Conservation (phyloP, 78 protist species). For the Creolimax fragrantissima region DNA sequence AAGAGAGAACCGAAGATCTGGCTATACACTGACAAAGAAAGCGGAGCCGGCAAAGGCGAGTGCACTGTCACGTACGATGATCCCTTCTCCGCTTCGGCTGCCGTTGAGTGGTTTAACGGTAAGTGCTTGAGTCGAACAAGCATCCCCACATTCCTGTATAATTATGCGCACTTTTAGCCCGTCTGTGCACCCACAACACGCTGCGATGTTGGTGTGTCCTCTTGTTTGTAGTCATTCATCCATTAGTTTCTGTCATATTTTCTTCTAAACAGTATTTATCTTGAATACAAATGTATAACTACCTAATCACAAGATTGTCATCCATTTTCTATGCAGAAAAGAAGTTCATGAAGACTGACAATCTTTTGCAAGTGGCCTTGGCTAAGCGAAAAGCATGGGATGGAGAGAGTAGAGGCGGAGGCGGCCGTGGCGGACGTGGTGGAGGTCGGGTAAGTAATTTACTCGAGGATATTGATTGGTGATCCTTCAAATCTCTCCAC, state of each 20-base stretch:
- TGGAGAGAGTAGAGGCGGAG: slow-evolving; percentile 11
- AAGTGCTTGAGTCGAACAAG: not conserved
- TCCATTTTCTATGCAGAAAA: too few relatives aligned
- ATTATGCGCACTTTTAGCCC: not conserved
- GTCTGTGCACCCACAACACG: too few relatives aligned
- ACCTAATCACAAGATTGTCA: too few relatives aligned
- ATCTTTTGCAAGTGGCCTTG: not conserved
- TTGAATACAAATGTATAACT: too few relatives aligned
- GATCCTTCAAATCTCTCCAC: too few relatives aligned
- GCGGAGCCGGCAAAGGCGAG: slow-evolving; percentile 17
- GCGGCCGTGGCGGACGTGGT: slow-evolving; percentile 17
- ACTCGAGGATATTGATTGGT: too few relatives aligned
- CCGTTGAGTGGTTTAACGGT: slow-evolving; percentile 22
- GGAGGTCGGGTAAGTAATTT: not conserved
- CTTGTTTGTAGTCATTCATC: too few relatives aligned
- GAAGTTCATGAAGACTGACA: not conserved
- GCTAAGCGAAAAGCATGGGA: not conserved
- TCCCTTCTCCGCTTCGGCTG: not conserved
- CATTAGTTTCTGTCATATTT: too few relatives aligned
- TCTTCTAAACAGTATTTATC: too few relatives aligned
- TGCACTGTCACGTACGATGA: slow-evolving; percentile 1
- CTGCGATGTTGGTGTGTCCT: too few relatives aligned
- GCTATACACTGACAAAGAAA: slow-evolving; percentile 18
- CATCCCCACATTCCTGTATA: not conserved
- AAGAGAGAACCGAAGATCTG: slow-evolving; percentile 16